A percentile compares a stretch with the other conserved stretches of the same genome.
Evolutionary conservation across 495 filamentous ascomycete species (phyloP).

Genomic region (Evansstolkia leycettana): DNA sequence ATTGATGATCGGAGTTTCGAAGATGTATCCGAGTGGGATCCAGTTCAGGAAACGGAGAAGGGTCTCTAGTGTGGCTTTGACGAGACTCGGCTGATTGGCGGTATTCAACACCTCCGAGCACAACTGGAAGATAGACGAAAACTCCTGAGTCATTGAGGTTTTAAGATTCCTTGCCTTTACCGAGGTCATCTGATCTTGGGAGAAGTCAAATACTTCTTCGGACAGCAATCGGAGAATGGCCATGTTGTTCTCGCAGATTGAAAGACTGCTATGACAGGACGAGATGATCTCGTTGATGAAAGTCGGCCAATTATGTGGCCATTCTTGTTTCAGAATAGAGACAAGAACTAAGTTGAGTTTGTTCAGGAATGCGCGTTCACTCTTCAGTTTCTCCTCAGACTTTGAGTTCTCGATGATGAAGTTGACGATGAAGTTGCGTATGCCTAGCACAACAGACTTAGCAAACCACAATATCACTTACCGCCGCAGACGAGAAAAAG

Average conservation of each 20-base stretch:
- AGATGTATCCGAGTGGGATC: conserved; percentile 97
- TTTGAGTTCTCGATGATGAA: conserved; percentile 89
- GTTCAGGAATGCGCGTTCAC: conserved; percentile 79
- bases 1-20: conserved; percentile 93
- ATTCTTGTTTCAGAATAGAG: conserved; percentile 97
- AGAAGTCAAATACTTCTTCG: conserved; percentile 98
- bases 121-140: conserved; percentile 92
- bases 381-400: conserved; percentile 72
- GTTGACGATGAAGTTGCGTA: conserved; percentile 96
- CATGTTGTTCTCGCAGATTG: conserved; percentile 99
- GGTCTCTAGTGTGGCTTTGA: conserved; percentile 90
- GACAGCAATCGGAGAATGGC: conserved; percentile 89
- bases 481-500: too few relatives aligned
- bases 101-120: conserved; percentile 87
- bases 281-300: conserved; percentile 99
- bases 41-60: conserved; percentile 94
- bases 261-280: conserved; percentile 84
- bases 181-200: conserved; percentile 96
- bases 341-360: conserved; percentile 97
- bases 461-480: conserved; percentile 5
- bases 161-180: conserved; percentile 91
- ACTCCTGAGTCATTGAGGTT: conserved; percentile 95
- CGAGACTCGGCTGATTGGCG: conserved; percentile 74
- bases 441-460: conserved; percentile 43
- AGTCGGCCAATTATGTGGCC: conserved; percentile 99